These are phyloP conservation scores for Cyclotella atomus DNA, from an alignment of 108 stramenopile species.

Conservation along the genomic window DNA sequence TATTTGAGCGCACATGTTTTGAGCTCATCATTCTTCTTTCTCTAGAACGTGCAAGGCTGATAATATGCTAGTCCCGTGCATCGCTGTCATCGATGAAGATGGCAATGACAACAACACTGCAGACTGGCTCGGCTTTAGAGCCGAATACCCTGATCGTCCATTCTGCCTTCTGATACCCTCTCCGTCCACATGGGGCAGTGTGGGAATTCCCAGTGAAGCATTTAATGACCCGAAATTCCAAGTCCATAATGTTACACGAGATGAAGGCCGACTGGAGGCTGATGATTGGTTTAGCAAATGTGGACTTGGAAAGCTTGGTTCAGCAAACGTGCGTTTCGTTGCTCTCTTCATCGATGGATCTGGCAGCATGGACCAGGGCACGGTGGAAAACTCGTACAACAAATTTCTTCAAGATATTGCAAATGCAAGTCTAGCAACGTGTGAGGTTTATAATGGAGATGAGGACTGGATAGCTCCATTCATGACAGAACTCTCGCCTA, in stretches of 20 bases:
- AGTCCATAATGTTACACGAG: background rate
- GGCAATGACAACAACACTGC: background rate
- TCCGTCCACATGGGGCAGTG: background rate
- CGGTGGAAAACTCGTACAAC: conserved; percentile 1
- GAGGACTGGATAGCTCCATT: conserved; percentile 41
- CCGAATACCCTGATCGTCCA: background rate
- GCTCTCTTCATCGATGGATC: conserved; percentile 5
- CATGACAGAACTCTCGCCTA: conserved; percentile 26
- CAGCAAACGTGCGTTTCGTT: background rate
- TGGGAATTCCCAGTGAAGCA: background rate
- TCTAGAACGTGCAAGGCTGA: background rate
- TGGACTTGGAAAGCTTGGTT: background rate
- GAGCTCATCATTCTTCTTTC: too few relatives aligned
- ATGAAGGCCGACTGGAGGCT: background rate
- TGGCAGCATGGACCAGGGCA: background rate
- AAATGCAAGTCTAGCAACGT: background rate
- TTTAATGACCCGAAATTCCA: background rate
- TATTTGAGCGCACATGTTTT: too few relatives aligned
- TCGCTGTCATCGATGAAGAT: conserved; percentile 11
- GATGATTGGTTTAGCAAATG: background rate
- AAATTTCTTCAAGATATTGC: background rate
- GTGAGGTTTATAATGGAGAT: conserved; percentile 13
- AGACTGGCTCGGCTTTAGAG: background rate
- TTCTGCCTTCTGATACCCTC: conserved; percentile 2
- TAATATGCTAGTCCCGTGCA: background rate